Base-by-base conservation (phyloP, 768 basidiomycete genomes). In the Multifurca ochricompacta region DNA sequence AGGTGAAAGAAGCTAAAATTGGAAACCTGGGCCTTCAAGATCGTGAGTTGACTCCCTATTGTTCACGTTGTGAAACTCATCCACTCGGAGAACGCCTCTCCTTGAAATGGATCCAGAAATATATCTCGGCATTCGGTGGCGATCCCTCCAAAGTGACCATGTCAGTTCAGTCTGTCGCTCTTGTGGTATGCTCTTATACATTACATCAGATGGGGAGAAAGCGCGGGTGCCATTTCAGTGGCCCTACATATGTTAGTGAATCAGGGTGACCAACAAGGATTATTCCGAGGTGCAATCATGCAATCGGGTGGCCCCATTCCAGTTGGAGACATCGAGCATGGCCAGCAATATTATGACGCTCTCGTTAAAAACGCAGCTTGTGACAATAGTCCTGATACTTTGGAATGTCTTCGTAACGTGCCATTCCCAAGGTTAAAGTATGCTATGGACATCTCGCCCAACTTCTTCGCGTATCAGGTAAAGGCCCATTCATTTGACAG, bases 81-180 rank as follows among this genome's bases (percentile, higher is more conserved):
- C 8, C 5, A 23, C 23, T 45, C 31, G n/a, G 66, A 73, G 64
- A 65, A 16, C 59, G 67, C 8, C 62, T 68, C 19, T 71, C 70
- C 1, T 57, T 76, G 3, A 65, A 69, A 49, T 76, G 74, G 73
- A 65, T 75, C 3, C 70, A 73, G 46, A 63, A 68, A 50, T 69
- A 76, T 55, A 73, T 74, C 31, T 60, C 56, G 34, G 61, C 65
- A 1, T 76, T 74, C 53, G 74, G 74, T 1, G 74, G 74, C 27
- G 70, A 75, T 53, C 65, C 66, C 10, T 48, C 51, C 3, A 71
- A 66, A 56, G 69, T 69, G 5, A 64, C 65, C 16, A 65, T 66
- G 62, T 66, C n/a, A 34, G 34, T n/a, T 25, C 8, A 13, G 11
- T 16, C 11, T n/a, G 18, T 32, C 18, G 16, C 11, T 16, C 3